These are phyloP conservation scores for Phytopythium chamaehyphon DNA, from an alignment of 352 stramenopile genomes.

Conservation along the genomic window DNA sequence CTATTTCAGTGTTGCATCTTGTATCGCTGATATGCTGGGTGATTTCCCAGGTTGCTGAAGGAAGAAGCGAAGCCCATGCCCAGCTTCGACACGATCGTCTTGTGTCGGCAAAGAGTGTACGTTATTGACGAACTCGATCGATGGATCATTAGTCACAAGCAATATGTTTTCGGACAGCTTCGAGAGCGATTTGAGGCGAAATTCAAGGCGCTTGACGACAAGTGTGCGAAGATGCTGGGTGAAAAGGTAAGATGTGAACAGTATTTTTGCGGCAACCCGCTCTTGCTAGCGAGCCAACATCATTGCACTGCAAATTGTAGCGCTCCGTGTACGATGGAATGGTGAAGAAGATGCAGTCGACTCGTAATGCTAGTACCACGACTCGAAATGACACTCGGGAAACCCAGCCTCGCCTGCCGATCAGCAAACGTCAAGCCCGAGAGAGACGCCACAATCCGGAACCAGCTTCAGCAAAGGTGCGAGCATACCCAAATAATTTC, in stretches of 20 bases:
- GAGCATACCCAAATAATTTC: too few relatives aligned
- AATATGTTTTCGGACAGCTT: conserved; percentile 1
- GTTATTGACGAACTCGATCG: conserved; percentile 7
- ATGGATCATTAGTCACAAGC: conserved; percentile 11
- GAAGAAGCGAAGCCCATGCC: too few relatives aligned
- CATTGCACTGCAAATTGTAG: not conserved
- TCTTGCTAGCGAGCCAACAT: not conserved
- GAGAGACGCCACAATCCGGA: too few relatives aligned
- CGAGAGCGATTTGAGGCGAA: conserved; percentile 24
- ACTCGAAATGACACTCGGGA: conserved; percentile 8
- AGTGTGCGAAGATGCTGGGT: conserved; percentile 19
- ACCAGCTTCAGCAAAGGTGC: too few relatives aligned
- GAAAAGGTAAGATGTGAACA: conserved; percentile 28
- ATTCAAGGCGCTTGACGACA: conserved; percentile 23
- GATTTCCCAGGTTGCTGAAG: too few relatives aligned
- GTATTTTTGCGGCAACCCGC: too few relatives aligned
- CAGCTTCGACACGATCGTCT: not conserved
- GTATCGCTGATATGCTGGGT: too few relatives aligned
- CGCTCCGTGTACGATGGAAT: conserved; percentile 12
- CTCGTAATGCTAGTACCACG: not conserved
- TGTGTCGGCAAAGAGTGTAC: not conserved
- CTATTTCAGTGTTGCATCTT: not conserved
- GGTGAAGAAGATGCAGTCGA: conserved; percentile 8
- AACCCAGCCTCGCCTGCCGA: not conserved
- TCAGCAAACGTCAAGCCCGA: not conserved